A percentile compares a stretch with the other conserved stretches of the same genome.
These are phyloP conservation scores for Cenchrus fungigraminus DNA, from an alignment of 176 grass and related monocot species.

Conservation along the genomic window DNA sequence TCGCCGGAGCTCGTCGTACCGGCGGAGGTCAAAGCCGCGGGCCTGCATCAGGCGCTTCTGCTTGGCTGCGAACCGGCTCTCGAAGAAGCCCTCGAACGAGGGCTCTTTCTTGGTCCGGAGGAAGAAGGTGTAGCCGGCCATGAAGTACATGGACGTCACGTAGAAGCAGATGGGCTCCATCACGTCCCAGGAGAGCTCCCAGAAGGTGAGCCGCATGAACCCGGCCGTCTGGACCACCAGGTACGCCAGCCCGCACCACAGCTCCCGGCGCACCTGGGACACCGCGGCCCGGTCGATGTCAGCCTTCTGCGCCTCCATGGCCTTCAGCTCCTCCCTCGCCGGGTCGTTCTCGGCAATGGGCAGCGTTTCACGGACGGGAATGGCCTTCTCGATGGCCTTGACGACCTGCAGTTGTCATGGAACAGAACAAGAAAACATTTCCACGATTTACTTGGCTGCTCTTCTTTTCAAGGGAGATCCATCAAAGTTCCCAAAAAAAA, in stretches of 20 bases:
- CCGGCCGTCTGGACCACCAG: slow-evolving; percentile 68
- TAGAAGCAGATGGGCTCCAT: slow-evolving; percentile 99
- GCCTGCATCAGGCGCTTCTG: slow-evolving; percentile 70
- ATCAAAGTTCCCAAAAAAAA: slow-evolving; percentile 34
- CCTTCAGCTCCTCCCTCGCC: slow-evolving; percentile 52
- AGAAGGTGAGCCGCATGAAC: slow-evolving; percentile 94
- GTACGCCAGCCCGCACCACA: slow-evolving; percentile 74
- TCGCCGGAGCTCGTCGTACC: slow-evolving; percentile 67
- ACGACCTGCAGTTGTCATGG: slow-evolving; percentile 54
- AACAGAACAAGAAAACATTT: slow-evolving; percentile 49
- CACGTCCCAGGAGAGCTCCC: slow-evolving; percentile 98
- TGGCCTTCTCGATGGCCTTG: slow-evolving; percentile 75
- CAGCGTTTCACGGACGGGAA: slow-evolving; percentile 38
- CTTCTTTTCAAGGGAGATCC: slow-evolving; percentile 54
- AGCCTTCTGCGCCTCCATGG: slow-evolving; percentile 67
- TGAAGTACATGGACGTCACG: slow-evolving; percentile 86
- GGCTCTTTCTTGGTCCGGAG: slow-evolving; percentile 86
- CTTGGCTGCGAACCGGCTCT: slow-evolving; percentile 59
- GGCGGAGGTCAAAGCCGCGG: slow-evolving; percentile 50
- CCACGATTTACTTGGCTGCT: slow-evolving; percentile 63
- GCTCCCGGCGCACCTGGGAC: slow-evolving; percentile 60
- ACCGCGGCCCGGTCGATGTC: slow-evolving; percentile 60
- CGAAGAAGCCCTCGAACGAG: slow-evolving; percentile 89
- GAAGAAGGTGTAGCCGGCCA: slow-evolving; percentile 92
- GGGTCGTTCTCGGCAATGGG: slow-evolving; percentile 6